phyloP scores from a whole-genome alignment of 768 basidiomycete genomes.

The Tricholoma sp. region DNA sequence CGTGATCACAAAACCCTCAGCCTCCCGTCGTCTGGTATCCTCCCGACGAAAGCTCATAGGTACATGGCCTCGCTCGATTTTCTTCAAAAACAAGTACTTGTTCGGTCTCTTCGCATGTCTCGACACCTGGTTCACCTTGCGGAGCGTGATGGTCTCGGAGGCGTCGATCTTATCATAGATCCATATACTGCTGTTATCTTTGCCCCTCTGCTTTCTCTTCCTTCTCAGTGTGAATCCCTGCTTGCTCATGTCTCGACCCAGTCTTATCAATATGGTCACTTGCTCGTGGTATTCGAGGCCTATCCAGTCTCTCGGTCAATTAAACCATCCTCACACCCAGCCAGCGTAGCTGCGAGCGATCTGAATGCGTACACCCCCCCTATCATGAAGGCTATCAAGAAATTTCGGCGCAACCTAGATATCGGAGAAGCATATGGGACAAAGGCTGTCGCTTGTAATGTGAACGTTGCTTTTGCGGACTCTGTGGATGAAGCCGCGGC shows the following conservation, averaged over 20 bases:
- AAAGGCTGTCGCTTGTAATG: slow-evolving; percentile 36
- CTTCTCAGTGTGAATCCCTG: slow-evolving; percentile 43
- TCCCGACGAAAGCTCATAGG: slow-evolving; percentile 39
- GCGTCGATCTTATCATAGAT: slow-evolving; percentile 65
- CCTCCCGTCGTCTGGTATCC: slow-evolving; percentile 27
- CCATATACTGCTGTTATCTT: slow-evolving; percentile 55
- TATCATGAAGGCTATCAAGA: slow-evolving; percentile 64
- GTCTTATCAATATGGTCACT: slow-evolving; percentile 57
- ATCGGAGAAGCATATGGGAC: slow-evolving; percentile 57
- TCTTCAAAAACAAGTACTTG: slow-evolving; percentile 62
- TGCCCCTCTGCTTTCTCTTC: slow-evolving; percentile 39
- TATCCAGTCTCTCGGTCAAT: slow-evolving; percentile 46
- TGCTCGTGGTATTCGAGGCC: slow-evolving; percentile 65
- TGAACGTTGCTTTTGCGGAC: slow-evolving; percentile 62
- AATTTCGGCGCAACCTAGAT: slow-evolving; percentile 55
- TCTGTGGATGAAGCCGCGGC: slow-evolving; percentile 52
- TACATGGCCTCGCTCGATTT: slow-evolving; percentile 69
- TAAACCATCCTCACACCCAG: slow-evolving; percentile 12
- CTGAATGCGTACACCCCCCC: slow-evolving; percentile 59
- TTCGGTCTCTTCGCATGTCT: slow-evolving; percentile 41
- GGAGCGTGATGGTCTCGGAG: slow-evolving; percentile 58
- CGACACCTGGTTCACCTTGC: slow-evolving; percentile 50
- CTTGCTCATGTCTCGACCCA: slow-evolving; percentile 39
- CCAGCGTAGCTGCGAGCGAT: neutral
- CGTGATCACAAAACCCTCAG: slow-evolving; percentile 40